Base-by-base conservation (phyloP, 2,329 filamentous ascomycete species). In the Pyrenochaeta sp. region DNA sequence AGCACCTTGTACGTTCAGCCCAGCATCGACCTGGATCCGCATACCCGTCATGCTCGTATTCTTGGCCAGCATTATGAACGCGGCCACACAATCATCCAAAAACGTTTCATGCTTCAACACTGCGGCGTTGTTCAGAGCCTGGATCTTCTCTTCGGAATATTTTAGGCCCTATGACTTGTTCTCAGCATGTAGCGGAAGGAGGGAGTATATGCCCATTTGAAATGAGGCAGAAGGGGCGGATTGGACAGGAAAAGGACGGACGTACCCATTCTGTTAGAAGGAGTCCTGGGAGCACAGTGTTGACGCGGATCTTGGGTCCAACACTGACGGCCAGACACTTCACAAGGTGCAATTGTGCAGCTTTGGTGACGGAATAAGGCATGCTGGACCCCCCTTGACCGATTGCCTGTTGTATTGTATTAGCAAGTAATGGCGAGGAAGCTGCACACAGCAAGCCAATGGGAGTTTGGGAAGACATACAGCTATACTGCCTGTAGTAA, bases 291-390 rank as follows among this genome's bases (percentile, higher is more conserved):
- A 87, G 72, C 1, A 90, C 83, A 11, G 87, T 86, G 71, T 90
- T 90, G 37, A 88, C 79, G 30, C 88, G 77, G 29, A 88, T 79
- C 69, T 88, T 89, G 5, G 80, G 77, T 0, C 87, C 87, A 60
- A 88, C 85, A 4, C 83, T 86, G 49, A 79, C 75, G 2, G 87
- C 87, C 14, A 90, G 77, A 61, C 85, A 87, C 63, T 87, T 87
- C 77, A 89, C 87, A 45, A 90, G 74, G 69, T 90, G 88, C 53
- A 90, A 64, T 53, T 85, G 84, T 5, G 91, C 91, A 1, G 90
- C 89, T 72, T 95, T 95, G 32, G 89, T 90, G 15, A 93, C 88
- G 0, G 87, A 81, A 67, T 95, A 95, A 3, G 91, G 85, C 87
- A 87, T 83, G 36, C 81, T 83, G 61, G 82, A 85, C 4, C 85